A percentile compares a stretch with the other conserved stretches of the same genome.
Conservation (phyloP, 106 monocot genomes). For the Platanthera zijinensis region DNA sequence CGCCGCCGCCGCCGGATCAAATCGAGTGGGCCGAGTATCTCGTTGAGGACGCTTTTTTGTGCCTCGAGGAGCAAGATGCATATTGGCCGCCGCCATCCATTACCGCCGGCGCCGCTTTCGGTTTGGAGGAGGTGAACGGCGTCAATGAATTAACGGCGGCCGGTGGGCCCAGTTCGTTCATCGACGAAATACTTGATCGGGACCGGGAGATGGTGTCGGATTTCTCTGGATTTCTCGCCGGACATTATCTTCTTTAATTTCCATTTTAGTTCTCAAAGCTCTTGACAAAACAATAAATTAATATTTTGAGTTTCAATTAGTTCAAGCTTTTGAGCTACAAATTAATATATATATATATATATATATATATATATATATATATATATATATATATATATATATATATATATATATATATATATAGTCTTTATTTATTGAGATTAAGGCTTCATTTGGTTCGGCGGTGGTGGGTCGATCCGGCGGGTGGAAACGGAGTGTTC, state of each 20-base stretch:
- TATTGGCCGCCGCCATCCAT: neutral
- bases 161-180: slow-evolving; percentile 22
- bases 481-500: too few species aligned
- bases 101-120: neutral
- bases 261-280: too few species aligned
- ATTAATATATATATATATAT: too few species aligned
- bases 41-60: slow-evolving; percentile 19
- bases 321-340: too few species aligned
- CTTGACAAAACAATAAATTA: too few species aligned
- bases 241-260: neutral
- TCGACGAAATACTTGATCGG: slow-evolving; percentile 45
- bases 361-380: too few species aligned
- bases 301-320: too few species aligned
- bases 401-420: too few species aligned
- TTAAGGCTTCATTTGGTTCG: too few species aligned
- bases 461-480: too few species aligned
- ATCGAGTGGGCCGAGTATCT: slow-evolving; percentile 51
- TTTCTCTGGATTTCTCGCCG: slow-evolving; percentile 7
- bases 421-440: too few species aligned
- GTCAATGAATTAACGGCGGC: neutral
- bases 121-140: slow-evolving; percentile 10
- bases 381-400: too few species aligned
- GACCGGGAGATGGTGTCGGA: slow-evolving; percentile 33
- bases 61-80: neutral
- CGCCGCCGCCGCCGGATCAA: slow-evolving; percentile 5